These are phyloP conservation scores for Emergomyces africanus DNA, from an alignment of 2,329 filamentous ascomycete species.

Conservation along the genomic window DNA sequence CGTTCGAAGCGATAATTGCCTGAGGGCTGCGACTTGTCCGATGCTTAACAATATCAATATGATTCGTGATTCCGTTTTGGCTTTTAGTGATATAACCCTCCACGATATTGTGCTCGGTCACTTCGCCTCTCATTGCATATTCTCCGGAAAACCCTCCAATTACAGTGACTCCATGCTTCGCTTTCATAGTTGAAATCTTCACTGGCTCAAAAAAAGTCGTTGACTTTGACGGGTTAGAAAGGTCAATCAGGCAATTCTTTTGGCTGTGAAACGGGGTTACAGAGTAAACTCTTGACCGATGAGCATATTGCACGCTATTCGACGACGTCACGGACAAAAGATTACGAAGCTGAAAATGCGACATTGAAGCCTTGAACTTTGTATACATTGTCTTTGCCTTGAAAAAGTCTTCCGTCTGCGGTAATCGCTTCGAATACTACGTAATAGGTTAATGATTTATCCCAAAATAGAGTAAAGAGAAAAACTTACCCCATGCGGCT, in stretches of 20 bases:
- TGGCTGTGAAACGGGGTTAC: conserved; percentile 36
- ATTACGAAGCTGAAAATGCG: conserved; percentile 49
- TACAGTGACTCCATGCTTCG: conserved; percentile 37
- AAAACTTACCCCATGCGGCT: conserved; percentile 12
- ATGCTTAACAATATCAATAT: conserved; percentile 40
- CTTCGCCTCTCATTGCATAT: conserved; percentile 37
- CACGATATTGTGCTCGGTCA: conserved; percentile 20
- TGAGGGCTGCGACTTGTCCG: conserved; percentile 37
- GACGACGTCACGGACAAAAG: conserved; percentile 41
- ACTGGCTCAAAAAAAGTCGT: conserved; percentile 24
- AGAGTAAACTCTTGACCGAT: conserved; percentile 35
- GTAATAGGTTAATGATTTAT: conserved; percentile 2
- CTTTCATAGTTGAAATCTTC: conserved; percentile 42
- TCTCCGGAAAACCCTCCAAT: conserved; percentile 46
- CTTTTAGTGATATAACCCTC: conserved; percentile 39
- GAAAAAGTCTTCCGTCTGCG: conserved; percentile 35
- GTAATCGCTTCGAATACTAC: conserved; percentile 21
- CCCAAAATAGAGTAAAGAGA: not conserved
- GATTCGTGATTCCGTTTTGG: conserved; percentile 44
- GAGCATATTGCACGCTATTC: conserved; percentile 44
- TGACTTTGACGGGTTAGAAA: conserved; percentile 30
- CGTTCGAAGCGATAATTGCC: conserved; percentile 46
- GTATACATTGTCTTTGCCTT: conserved; percentile 38
- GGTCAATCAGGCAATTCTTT: conserved; percentile 35
- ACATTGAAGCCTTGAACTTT: conserved; percentile 36